Evolutionary conservation across 768 basidiomycete species (phyloP), one percentile per base, ranked within the genome.

Genomic region (Rhodotorula toruloides): DNA sequence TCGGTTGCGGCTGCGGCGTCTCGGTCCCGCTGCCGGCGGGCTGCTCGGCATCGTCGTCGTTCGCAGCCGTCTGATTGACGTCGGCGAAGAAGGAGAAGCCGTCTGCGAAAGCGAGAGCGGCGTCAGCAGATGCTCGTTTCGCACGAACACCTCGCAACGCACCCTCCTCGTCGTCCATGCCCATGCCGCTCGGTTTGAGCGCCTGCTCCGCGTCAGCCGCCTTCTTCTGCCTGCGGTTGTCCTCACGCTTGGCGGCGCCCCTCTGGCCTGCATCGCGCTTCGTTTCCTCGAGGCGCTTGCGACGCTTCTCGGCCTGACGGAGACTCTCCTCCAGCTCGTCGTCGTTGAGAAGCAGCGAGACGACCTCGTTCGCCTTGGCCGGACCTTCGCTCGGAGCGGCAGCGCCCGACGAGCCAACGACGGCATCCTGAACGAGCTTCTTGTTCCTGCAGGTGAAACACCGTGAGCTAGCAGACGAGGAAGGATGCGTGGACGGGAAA

Each of bases 321-420:
- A 79, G 73, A 4, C 73, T 74, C 40, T 77, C 79, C 27, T 75
- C 90, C 22, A 97, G 78, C 74, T 98, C 93, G 73, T 96, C 91
- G 73, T 97, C 93, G 74, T 91, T 93, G 74, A 99, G 83, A 55
- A 99, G 81, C 50, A 99, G 78, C 67, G 92, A 91, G 22, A 94
- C 94, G 60, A 99, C 96, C 77, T 99, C 96, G 79, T 90, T 93
- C 67, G 85, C 91, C 79, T 96, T 97, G 79, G 90, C 93, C 2
- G 61, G 61, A 22, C 61, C 67, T 54, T 71, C 66, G 46, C 56
- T 62, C 32, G 66, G 66, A 22, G 63, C 54, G 0, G 65, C 58
- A 3, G 68, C 67, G 1, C 63, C 63, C 2, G 71, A 73, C 7
- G 73, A 74, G 58, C 96, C 96, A 13, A 99, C 96, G 58, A 99